These are phyloP conservation scores for Basidiobolus meristosporus DNA, from an alignment of 371 early-diverging fungal genomes.

Conservation along the genomic window DNA sequence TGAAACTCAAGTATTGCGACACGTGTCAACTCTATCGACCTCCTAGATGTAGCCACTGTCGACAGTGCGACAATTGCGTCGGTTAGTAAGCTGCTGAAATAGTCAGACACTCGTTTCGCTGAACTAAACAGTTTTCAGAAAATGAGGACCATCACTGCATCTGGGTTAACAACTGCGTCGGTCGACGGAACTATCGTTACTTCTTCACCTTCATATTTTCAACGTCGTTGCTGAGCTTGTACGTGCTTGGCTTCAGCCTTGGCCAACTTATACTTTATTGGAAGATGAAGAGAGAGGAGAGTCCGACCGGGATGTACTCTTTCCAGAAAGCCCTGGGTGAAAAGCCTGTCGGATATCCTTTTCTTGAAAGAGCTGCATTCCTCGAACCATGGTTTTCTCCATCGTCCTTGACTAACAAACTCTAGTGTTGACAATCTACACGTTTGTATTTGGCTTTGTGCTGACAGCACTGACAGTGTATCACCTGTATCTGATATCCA, in stretches of 20 bases:
- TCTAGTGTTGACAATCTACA: conserved; percentile 37
- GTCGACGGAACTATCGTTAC: conserved; percentile 71
- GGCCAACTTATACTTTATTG: conserved; percentile 25
- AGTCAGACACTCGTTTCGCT: conserved; percentile 1
- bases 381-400: conserved; percentile 6
- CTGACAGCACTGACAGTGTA: conserved; percentile 50
- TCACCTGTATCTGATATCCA: conserved; percentile 46
- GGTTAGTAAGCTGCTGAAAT: conserved; percentile 13
- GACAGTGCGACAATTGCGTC: conserved; percentile 79
- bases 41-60: conserved; percentile 75
- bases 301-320: conserved; percentile 1
- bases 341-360: conserved; percentile 12
- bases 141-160: conserved; percentile 84
- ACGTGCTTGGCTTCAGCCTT: conserved; percentile 27
- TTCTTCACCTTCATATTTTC: conserved; percentile 57
- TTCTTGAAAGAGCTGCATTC: conserved; percentile 1
- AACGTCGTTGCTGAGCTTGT: conserved; percentile 24
- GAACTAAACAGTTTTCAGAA: conserved; percentile 12
- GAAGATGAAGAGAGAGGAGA: conserved; percentile 8
- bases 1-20: conserved; percentile 71
- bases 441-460: conserved; percentile 32
- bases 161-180: conserved; percentile 88
- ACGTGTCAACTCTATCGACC: conserved; percentile 79
- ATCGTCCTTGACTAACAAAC: conserved; percentile 10
- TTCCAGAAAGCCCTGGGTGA: conserved; percentile 7